These are phyloP conservation scores for Leucosporidium yakuticum DNA, from an alignment of 768 basidiomycete species.

Conservation along the genomic window DNA sequence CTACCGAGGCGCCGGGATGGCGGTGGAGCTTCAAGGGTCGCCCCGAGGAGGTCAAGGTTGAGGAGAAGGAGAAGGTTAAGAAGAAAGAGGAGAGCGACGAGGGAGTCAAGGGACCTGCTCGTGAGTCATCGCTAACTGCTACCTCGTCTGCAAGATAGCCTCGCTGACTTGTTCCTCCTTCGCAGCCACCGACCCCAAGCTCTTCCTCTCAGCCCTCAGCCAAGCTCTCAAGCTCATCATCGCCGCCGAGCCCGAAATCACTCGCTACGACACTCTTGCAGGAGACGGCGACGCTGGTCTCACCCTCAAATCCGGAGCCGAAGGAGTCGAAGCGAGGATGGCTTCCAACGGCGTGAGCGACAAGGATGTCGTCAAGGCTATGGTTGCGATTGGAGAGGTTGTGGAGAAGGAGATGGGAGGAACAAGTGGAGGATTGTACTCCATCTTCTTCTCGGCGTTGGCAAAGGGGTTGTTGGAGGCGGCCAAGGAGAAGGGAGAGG, in stretches of 20 bases:
- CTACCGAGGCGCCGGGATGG: constrained; percentile 39
- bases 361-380: constrained; percentile 32
- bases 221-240: constrained; percentile 56
- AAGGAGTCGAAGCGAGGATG: constrained; percentile 32
- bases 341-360: constrained; percentile 20
- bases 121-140: constrained; percentile 10
- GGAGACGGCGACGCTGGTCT: constrained; percentile 74
- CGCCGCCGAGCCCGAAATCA: constrained; percentile 79
- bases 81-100: neutral
- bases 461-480: constrained; percentile 35
- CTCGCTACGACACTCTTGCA: constrained; percentile 79
- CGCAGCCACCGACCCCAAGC: constrained; percentile 24
- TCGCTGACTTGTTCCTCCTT: too few species aligned
- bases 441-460: constrained; percentile 38
- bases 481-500: constrained; percentile 6
- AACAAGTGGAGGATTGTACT: constrained; percentile 36
- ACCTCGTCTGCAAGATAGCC: too few species aligned
- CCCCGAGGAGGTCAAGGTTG: constrained; percentile 21
- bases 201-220: constrained; percentile 35
- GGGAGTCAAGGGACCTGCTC: constrained; percentile 27
- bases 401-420: constrained; percentile 40
- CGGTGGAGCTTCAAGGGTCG: constrained; percentile 26
- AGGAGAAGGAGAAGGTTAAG: neutral
- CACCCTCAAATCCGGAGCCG: constrained; percentile 60
- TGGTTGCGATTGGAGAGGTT: constrained; percentile 28